Conservation (phyloP, 2,329 filamentous ascomycete species). For the Trichoderma sp. region DNA sequence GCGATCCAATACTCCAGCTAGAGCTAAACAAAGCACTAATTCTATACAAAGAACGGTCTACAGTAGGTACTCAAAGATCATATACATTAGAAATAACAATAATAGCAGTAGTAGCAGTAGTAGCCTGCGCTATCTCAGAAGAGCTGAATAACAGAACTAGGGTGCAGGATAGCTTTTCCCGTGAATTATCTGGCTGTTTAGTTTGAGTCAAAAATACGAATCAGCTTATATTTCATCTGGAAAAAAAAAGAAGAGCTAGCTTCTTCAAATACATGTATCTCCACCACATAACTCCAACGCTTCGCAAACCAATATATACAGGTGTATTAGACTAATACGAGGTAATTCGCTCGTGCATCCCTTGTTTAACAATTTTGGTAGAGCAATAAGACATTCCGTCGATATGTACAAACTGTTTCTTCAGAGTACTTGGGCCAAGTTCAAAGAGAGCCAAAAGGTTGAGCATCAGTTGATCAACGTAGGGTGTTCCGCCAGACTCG, state of each 20-base stretch:
- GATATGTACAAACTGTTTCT: neutral
- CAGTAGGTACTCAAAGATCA: no score
- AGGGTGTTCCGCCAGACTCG: constrained; percentile 18
- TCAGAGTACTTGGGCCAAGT: neutral
- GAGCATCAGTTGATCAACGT: constrained; percentile 14
- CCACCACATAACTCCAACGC: no score
- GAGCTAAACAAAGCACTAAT: no score
- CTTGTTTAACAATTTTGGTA: neutral
- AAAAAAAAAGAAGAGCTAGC: neutral
- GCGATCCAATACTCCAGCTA: no score
- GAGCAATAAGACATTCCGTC: neutral
- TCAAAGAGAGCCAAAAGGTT: neutral
- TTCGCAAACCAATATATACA: neutral
- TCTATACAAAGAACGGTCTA: no score
- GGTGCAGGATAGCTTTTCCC: no score
- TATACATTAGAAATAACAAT: no score
- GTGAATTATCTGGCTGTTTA: neutral
- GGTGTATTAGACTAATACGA: neutral
- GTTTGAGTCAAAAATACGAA: neutral
- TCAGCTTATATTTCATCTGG: neutral
- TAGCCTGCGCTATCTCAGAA: no score
- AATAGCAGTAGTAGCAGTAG: no score
- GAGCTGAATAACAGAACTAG: no score
- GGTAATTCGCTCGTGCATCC: neutral
- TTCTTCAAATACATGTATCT: neutral